A percentile compares a stretch with the other conserved stretches of the same genome.
Evolutionary conservation across 73 alveolate genomes (phyloP).

Genomic region (Paramecium sonneborni): DNA sequence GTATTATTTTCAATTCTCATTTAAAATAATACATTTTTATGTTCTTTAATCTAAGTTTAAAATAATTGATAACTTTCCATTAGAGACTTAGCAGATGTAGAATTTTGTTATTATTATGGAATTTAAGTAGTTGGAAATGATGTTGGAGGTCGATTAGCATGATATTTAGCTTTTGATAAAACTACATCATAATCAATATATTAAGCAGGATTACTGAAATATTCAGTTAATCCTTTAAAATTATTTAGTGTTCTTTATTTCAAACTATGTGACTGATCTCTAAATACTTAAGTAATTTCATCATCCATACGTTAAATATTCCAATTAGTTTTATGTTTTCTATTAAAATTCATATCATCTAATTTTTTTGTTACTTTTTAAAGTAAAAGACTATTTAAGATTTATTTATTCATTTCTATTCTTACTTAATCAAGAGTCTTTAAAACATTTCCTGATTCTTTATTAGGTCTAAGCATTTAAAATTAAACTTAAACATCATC

Average conservation of each 20-base stretch:
- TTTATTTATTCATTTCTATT: slow-evolving; percentile 42
- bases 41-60: background rate
- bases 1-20: slow-evolving; percentile 41
- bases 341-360: slow-evolving; percentile 12
- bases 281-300: slow-evolving; percentile 28
- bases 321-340: slow-evolving; percentile 34
- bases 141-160: slow-evolving; percentile 43
- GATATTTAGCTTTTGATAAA: slow-evolving; percentile 30
- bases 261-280: slow-evolving; percentile 1
- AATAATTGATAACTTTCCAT: slow-evolving; percentile 35
- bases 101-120: background rate
- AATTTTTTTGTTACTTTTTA: slow-evolving; percentile 27
- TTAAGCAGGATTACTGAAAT: slow-evolving; percentile 50
- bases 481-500: slow-evolving; percentile 36
- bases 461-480: background rate
- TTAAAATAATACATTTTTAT: background rate
- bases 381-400: background rate
- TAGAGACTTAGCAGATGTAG: background rate
- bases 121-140: slow-evolving; percentile 28
- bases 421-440: slow-evolving; percentile 38
- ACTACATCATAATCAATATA: slow-evolving; percentile 47
- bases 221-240: slow-evolving; percentile 50
- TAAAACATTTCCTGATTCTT: background rate
- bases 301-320: slow-evolving; percentile 43
- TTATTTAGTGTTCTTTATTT: slow-evolving; percentile 21